Conservation (phyloP, 2,329 filamentous ascomycete genomes). For the Leptodontidium sp. region DNA sequence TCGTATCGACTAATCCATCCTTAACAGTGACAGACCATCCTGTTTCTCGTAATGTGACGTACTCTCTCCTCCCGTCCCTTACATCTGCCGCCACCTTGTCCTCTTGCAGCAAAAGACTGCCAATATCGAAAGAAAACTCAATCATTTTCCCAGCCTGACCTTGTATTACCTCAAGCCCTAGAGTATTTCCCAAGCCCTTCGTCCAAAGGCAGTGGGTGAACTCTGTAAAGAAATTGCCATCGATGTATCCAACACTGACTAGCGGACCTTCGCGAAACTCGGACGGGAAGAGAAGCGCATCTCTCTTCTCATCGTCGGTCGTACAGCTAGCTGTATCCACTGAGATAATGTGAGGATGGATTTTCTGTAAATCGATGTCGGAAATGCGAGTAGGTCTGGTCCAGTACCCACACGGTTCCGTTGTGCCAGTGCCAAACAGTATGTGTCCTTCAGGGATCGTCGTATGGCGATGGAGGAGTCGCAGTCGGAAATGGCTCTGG, state of each 20-base stretch:
- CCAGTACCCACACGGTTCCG: constrained; percentile 26
- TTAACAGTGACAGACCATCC: constrained; percentile 26
- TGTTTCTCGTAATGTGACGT: constrained; percentile 24
- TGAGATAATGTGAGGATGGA: constrained; percentile 23
- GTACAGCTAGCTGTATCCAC: constrained; percentile 25
- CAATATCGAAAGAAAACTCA: constrained; percentile 32
- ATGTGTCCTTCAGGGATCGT: constrained; percentile 26
- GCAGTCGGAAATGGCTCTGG: constrained; percentile 21
- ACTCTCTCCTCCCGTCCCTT: no score
- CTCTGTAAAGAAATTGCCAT: constrained; percentile 31
- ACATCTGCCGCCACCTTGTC: constrained; percentile 24
- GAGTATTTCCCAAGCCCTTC: constrained; percentile 26
- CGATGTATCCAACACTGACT: constrained; percentile 25
- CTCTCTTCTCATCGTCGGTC: constrained; percentile 23
- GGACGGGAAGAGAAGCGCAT: constrained; percentile 25
- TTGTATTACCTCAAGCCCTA: constrained; percentile 31
- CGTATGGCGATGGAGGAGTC: constrained; percentile 25
- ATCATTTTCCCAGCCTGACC: constrained; percentile 30
- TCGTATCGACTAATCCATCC: constrained; percentile 19
- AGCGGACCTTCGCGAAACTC: constrained; percentile 28
- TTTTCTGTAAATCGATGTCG: constrained; percentile 28
- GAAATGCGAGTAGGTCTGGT: constrained; percentile 28
- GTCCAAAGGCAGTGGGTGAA: constrained; percentile 30
- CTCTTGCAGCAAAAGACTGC: constrained; percentile 29
- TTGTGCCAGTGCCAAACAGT: constrained; percentile 31